phyloP scores from a whole-genome alignment of 139 green algal genomes.

The Chlorella vulgaris region DNA sequence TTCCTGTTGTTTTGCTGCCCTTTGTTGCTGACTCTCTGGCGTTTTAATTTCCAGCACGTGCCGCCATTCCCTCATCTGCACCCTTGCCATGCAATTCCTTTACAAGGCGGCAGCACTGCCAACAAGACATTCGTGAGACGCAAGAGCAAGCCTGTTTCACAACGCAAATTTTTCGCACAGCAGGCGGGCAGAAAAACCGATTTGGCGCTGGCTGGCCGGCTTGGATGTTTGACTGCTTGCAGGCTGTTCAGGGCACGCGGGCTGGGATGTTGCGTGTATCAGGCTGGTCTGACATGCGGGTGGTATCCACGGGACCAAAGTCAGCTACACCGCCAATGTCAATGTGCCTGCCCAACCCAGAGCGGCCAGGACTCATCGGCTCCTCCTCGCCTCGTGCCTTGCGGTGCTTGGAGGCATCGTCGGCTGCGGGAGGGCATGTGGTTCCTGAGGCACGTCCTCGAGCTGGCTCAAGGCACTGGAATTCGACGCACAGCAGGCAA shows the following conservation, averaged over 20 bases:
- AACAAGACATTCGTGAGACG: too few species aligned
- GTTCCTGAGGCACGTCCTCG: not conserved
- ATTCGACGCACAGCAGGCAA: not conserved
- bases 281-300: constrained; percentile 16
- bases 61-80: too few species aligned
- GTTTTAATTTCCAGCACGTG: too few species aligned
- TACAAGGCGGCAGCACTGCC: too few species aligned
- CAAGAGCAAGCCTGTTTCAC: too few species aligned
- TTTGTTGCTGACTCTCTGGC: not conserved
- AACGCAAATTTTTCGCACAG: too few species aligned
- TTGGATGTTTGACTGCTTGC: not conserved
- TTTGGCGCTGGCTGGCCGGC: not conserved
- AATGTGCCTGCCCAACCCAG: constrained; percentile 9
- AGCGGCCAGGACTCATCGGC: not conserved
- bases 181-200: not conserved
- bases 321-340: constrained; percentile 30
- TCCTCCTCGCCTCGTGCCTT: constrained; percentile 30
- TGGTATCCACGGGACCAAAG: constrained; percentile 21
- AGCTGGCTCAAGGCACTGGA: not conserved
- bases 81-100: too few species aligned
- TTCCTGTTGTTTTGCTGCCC: not conserved
- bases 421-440: too few species aligned
- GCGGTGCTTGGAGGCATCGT: constrained; percentile 11
- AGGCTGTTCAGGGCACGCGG: constrained; percentile 2
- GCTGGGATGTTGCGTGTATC: not conserved